Conservation (phyloP, 371 early-diverging fungal genomes). For the Apophysomyces elegans region DNA sequence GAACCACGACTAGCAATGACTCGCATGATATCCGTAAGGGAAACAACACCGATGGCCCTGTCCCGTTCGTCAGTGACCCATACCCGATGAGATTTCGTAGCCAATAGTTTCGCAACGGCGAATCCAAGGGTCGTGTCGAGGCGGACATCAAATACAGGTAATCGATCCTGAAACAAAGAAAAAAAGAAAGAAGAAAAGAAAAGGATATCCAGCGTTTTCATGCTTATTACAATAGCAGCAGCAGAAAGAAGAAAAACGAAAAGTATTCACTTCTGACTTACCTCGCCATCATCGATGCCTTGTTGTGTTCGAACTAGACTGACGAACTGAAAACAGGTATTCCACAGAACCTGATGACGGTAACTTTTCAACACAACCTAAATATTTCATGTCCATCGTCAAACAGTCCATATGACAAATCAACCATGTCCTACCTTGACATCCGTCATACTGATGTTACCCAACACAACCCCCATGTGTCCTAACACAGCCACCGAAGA, state of each 20-base stretch:
- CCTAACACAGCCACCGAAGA: slow-evolving; percentile 70
- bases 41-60: slow-evolving; percentile 66
- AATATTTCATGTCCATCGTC: not conserved
- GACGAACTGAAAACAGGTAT: slow-evolving; percentile 59
- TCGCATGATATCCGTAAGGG: slow-evolving; percentile 75
- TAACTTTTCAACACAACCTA: slow-evolving; percentile 52
- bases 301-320: slow-evolving; percentile 50
- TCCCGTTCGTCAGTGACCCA: slow-evolving; percentile 74
- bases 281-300: slow-evolving; percentile 58
- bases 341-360: slow-evolving; percentile 52
- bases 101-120: slow-evolving; percentile 75
- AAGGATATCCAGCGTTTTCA: too few species aligned
- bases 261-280: slow-evolving; percentile 4
- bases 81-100: slow-evolving; percentile 82
- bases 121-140: slow-evolving; percentile 70
- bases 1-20: slow-evolving; percentile 36
- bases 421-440: slow-evolving; percentile 47
- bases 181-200: too few species aligned
- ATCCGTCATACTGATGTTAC: slow-evolving; percentile 76
- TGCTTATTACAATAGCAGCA: not conserved
- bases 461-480: slow-evolving; percentile 61
- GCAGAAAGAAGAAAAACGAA: not conserved
- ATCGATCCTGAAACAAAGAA: slow-evolving; percentile 54
- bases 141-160: slow-evolving; percentile 81
- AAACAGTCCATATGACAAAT: too few species aligned